These are phyloP conservation scores for Mortierella sp. DNA, from an alignment of 371 early-diverging fungal genomes.

Conservation along the genomic window DNA sequence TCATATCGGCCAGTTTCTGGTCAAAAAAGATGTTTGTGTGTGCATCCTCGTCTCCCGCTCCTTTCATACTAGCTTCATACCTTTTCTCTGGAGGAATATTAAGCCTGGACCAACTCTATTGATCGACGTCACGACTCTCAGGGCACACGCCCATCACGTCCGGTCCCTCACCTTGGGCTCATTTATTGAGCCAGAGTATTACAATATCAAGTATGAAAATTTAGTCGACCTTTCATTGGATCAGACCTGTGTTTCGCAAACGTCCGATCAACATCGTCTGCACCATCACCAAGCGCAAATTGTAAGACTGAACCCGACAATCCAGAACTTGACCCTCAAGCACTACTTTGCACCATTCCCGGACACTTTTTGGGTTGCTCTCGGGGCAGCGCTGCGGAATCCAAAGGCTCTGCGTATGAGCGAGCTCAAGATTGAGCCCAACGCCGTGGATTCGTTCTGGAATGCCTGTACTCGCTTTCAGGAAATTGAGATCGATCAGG, in stretches of 20 bases:
- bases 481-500: not conserved
- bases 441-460: not conserved
- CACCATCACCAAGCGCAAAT: not conserved
- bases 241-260: too few relatives aligned
- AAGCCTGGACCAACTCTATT: not conserved
- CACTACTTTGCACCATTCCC: not conserved
- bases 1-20: not conserved
- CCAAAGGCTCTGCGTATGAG: not conserved
- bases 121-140: not conserved
- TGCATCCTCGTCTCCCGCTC: not conserved
- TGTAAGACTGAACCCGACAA: not conserved
- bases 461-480: not conserved
- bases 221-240: not conserved
- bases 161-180: not conserved
- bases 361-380: not conserved
- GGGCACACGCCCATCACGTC: not conserved
- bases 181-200: not conserved
- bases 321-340: not conserved
- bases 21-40: not conserved
- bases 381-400: not conserved
- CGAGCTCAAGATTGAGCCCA: not conserved
- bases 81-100: not conserved
- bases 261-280: too few relatives aligned
- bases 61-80: not conserved
- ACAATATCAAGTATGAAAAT: not conserved